Conservation (phyloP, 2,329 filamentous ascomycete species). For the Exophiala alcalophila region DNA sequence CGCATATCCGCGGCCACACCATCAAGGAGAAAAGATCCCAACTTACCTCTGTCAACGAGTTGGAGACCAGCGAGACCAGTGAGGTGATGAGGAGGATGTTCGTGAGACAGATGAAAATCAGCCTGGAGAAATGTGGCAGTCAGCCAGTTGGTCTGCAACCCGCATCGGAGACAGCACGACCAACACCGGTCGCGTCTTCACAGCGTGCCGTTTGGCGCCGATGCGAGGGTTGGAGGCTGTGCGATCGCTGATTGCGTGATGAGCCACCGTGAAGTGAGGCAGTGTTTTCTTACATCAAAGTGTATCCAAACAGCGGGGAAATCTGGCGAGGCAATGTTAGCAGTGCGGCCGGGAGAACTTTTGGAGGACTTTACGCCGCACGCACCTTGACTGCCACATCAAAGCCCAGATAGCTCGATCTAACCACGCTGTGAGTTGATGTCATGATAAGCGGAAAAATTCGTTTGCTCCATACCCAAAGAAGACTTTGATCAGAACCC, state of each 20-base stretch:
- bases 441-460: neutral
- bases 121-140: conserved; percentile 35
- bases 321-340: conserved; percentile 26
- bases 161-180: neutral
- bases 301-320: conserved; percentile 30
- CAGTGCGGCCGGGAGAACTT: no score
- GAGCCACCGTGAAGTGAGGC: conserved; percentile 2
- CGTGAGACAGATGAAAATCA: conserved; percentile 60
- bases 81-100: conserved; percentile 61
- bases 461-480: conserved; percentile 49
- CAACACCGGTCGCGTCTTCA: no score
- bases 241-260: neutral
- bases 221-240: neutral
- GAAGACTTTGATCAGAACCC: conserved; percentile 61
- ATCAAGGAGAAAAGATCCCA: conserved; percentile 1
- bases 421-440: conserved; percentile 30
- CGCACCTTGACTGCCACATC: conserved; percentile 44
- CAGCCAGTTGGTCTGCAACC: no score
- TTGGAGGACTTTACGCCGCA: no score
- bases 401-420: conserved; percentile 57
- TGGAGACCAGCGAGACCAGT: conserved; percentile 57
- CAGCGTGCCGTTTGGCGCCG: no score
- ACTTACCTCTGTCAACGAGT: conserved; percentile 56
- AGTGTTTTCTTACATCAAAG: conserved; percentile 28
- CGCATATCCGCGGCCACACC: conserved; percentile 13